Evolutionary conservation across 73 alveolate genomes (phyloP).

Genomic region (Paramecium tetraurelia): DNA sequence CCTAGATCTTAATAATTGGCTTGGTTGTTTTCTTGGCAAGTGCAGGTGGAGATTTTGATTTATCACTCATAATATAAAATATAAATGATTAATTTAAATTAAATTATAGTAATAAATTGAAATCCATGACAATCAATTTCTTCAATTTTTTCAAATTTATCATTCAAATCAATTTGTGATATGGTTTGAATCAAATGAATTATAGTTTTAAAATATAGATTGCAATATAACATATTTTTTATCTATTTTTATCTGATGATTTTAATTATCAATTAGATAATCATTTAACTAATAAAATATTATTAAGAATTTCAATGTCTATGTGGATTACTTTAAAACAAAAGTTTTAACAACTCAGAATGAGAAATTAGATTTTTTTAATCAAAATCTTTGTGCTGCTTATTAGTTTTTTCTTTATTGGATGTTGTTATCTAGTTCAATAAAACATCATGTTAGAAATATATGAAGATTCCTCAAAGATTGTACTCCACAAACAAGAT

Average conservation of each 20-base stretch:
- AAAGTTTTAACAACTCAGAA: not conserved
- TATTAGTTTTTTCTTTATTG: not conserved
- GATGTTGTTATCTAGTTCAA: not conserved
- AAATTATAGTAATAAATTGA: no score
- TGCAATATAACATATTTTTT: no score
- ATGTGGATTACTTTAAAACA: not conserved
- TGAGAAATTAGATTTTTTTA: not conserved
- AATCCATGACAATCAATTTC: no score
- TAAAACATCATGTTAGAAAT: not conserved
- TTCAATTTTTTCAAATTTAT: no score
- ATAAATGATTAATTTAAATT: no score
- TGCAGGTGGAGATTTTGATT: constrained; percentile 3
- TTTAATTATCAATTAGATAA: not conserved
- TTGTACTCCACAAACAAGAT: not conserved
- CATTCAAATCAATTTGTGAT: not conserved
- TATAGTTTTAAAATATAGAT: no score
- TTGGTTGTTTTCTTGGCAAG: not conserved
- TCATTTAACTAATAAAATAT: not conserved
- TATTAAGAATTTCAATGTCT: not conserved
- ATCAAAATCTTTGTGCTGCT: not conserved
- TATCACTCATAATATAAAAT: not conserved
- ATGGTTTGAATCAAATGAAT: no score
- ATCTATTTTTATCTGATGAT: not conserved
- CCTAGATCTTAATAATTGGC: not conserved
- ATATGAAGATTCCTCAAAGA: not conserved